Percentiles rank a stretch among this genome's conserved stretches.
These are phyloP conservation scores for Fusarium redolens DNA, from an alignment of 2,329 filamentous ascomycete genomes.

Conservation along the genomic window DNA sequence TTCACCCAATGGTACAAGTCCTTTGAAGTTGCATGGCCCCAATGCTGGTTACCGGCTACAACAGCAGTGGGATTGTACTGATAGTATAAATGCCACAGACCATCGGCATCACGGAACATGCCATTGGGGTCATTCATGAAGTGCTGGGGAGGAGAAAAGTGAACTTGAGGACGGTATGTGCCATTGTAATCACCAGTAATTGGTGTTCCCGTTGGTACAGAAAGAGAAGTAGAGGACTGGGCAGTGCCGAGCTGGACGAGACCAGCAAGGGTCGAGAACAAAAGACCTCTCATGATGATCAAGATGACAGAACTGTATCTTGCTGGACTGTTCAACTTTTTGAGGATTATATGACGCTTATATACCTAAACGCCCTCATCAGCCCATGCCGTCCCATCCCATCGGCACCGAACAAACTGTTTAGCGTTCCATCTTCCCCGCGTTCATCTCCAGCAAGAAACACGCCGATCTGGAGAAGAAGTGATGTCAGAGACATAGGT, in stretches of 20 bases:
- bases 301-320: neutral
- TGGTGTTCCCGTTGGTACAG: conserved; percentile 39
- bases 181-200: conserved; percentile 44
- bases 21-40: conserved; percentile 72
- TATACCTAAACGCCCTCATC: neutral
- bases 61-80: conserved; percentile 61
- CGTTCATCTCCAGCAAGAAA: neutral
- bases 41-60: conserved; percentile 70
- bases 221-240: neutral
- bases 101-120: conserved; percentile 67
- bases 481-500: conserved; percentile 10
- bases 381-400: too few species aligned
- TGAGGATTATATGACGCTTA: neutral
- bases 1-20: conserved; percentile 75
- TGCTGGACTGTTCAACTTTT: accelerated
- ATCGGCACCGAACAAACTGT: neutral
- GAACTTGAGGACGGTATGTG: conserved; percentile 61
- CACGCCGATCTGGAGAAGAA: neutral
- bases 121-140: conserved; percentile 75
- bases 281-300: neutral
- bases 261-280: neutral
- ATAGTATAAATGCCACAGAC: conserved; percentile 73
- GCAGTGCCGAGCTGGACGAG: neutral
- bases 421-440: neutral
- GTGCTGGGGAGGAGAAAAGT: conserved; percentile 64